These are phyloP conservation scores for Capsicum chinense DNA, from an alignment of 257 asterid species.

Conservation along the genomic window DNA sequence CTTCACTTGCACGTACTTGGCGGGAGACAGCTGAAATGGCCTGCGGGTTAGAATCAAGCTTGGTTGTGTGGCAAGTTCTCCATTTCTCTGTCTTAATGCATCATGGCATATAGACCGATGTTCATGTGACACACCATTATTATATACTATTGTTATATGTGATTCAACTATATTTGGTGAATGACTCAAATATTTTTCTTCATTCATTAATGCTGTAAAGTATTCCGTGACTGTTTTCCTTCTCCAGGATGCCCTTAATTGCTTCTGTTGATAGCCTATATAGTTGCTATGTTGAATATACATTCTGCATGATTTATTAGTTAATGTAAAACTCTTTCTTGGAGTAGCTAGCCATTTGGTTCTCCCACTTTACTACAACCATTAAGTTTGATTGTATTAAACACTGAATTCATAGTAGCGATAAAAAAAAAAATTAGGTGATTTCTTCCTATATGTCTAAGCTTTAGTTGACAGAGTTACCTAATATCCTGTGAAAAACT, in stretches of 20 bases:
- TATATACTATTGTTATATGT: neutral
- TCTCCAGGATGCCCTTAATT: neutral
- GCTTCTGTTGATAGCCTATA: neutral
- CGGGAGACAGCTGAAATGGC: slow-evolving; percentile 97
- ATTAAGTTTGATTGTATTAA: neutral
- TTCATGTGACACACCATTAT: neutral
- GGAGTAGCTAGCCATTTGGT: slow-evolving; percentile 15
- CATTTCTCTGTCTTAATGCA: neutral
- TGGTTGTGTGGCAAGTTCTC: neutral
- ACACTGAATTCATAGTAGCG: neutral
- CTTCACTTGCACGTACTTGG: slow-evolving; percentile 96
- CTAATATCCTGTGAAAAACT: neutral
- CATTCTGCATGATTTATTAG: neutral
- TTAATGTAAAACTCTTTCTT: neutral
- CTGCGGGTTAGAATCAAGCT: slow-evolving; percentile 68
- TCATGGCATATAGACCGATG: neutral
- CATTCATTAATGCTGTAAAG: neutral
- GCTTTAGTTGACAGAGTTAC: neutral
- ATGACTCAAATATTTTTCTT: neutral
- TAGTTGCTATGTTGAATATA: neutral
- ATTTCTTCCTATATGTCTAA: neutral
- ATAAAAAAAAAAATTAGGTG: neutral
- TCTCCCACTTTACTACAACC: neutral
- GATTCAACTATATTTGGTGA: slow-evolving; percentile 11
- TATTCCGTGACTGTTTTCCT: neutral